These are phyloP conservation scores for Coniochaeta prunicola DNA, from an alignment of 2,329 filamentous ascomycete species.

Conservation along the genomic window DNA sequence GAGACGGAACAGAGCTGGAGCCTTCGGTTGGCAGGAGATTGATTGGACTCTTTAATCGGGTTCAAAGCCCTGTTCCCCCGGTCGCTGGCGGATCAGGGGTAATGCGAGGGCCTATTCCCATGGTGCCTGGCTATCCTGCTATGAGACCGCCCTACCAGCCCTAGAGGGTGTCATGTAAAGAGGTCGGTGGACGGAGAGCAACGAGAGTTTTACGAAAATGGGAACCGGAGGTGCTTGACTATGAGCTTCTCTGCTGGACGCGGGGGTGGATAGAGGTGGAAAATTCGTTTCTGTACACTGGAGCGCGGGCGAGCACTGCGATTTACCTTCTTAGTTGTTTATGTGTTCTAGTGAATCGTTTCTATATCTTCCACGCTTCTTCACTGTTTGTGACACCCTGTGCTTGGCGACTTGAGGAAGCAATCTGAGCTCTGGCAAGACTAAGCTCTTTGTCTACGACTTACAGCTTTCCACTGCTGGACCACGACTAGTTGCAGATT, in stretches of 20 bases:
- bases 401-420: neutral
- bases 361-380: neutral
- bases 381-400: neutral
- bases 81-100: slow-evolving; percentile 5
- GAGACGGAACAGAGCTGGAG: slow-evolving; percentile 90
- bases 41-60: slow-evolving; percentile 68
- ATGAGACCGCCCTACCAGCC: slow-evolving; percentile 26
- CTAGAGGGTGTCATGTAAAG: slow-evolving; percentile 8
- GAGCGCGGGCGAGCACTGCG: neutral
- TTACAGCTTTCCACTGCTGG: too few species aligned
- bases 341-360: neutral
- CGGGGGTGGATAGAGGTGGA: neutral
- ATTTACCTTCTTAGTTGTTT: neutral
- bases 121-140: slow-evolving; percentile 29
- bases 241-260: neutral
- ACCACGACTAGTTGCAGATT: too few species aligned
- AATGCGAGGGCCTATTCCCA: slow-evolving; percentile 14
- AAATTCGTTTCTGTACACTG: neutral
- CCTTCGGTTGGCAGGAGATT: slow-evolving; percentile 70
- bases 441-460: neutral
- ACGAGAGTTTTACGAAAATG: neutral
- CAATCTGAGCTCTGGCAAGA: neutral
- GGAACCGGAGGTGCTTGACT: neutral
- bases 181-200: neutral
- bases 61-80: slow-evolving; percentile 30